phyloP scores from a whole-genome alignment of 208 protist genomes.

The Leishmania turanica region DNA sequence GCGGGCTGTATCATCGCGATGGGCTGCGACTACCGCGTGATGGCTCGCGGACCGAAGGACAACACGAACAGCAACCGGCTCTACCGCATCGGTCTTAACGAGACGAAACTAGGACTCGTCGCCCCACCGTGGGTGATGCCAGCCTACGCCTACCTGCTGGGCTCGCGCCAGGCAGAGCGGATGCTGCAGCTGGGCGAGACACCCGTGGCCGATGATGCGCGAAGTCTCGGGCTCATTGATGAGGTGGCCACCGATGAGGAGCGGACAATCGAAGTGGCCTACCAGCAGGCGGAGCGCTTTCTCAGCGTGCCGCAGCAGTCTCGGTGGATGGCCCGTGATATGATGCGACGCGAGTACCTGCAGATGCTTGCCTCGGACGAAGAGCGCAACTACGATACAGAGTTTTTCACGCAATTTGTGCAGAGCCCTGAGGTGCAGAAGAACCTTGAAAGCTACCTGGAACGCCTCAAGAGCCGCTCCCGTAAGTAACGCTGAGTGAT shows the following conservation, averaged over 20 bases:
- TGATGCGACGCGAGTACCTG: conserved; percentile 80
- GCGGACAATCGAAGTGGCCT: conserved; percentile 42
- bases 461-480: conserved; percentile 52
- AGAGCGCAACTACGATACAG: conserved; percentile 80
- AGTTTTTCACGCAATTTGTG: conserved; percentile 78
- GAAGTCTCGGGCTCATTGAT: conserved; percentile 68
- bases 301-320: conserved; percentile 64
- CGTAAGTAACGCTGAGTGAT: conserved; percentile 42
- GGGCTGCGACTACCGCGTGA: conserved; percentile 83
- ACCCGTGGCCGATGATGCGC: conserved; percentile 65
- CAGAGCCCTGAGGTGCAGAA: conserved; percentile 74
- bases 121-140: conserved; percentile 77
- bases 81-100: conserved; percentile 85
- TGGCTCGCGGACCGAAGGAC: conserved; percentile 59
- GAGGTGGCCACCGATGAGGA: conserved; percentile 57
- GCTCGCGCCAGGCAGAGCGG: conserved; percentile 63
- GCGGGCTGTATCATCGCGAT: conserved; percentile 81
- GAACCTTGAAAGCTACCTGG: conserved; percentile 58
- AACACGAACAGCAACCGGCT: conserved; percentile 39
- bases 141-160: conserved; percentile 72
- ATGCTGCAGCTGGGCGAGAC: conserved; percentile 85
- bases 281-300: conserved; percentile 66
- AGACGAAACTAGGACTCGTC: conserved; percentile 75
- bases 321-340: conserved; percentile 81
- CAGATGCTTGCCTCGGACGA: conserved; percentile 73